Conservation (phyloP, 495 filamentous ascomycete species). For the Aspergillus sparsus region DNA sequence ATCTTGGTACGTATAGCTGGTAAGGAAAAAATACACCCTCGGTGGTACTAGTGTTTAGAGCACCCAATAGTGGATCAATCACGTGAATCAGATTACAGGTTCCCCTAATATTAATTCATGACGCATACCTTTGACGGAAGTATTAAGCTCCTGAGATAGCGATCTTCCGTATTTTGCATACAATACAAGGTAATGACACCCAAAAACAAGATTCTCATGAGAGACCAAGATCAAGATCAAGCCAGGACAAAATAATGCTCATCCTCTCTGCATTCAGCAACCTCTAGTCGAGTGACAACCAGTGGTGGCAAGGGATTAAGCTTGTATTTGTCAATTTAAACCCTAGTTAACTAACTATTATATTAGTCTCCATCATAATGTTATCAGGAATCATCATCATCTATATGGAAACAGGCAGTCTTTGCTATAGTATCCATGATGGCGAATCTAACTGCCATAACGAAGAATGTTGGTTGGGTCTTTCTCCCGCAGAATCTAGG, state of each 20-base stretch:
- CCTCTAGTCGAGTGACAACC: background rate
- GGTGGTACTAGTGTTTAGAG: background rate
- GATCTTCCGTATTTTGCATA: constrained; percentile 13
- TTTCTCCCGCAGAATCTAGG: background rate
- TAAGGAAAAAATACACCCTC: too few species aligned
- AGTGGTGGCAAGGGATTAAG: constrained; percentile 16
- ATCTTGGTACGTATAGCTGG: constrained; percentile 1
- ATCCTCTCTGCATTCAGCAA: background rate
- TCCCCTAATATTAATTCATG: constrained; percentile 4
- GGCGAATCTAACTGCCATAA: background rate
- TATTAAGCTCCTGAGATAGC: constrained; percentile 13
- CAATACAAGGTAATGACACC: constrained; percentile 14
- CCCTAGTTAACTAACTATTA: constrained; percentile 1
- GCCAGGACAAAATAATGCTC: constrained; percentile 1
- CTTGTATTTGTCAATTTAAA: constrained; percentile 14
- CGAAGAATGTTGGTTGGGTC: background rate
- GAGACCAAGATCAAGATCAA: background rate
- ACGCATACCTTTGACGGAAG: background rate
- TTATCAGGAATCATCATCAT: background rate
- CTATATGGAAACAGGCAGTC: too few species aligned
- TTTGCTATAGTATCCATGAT: too few species aligned
- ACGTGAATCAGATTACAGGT: constrained; percentile 10
- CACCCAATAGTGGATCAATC: constrained; percentile 1
- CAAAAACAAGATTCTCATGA: constrained; percentile 8
- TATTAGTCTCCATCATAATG: background rate